Conservation (phyloP, 2,329 filamentous ascomycete genomes). For the Aspergillus piperis region DNA sequence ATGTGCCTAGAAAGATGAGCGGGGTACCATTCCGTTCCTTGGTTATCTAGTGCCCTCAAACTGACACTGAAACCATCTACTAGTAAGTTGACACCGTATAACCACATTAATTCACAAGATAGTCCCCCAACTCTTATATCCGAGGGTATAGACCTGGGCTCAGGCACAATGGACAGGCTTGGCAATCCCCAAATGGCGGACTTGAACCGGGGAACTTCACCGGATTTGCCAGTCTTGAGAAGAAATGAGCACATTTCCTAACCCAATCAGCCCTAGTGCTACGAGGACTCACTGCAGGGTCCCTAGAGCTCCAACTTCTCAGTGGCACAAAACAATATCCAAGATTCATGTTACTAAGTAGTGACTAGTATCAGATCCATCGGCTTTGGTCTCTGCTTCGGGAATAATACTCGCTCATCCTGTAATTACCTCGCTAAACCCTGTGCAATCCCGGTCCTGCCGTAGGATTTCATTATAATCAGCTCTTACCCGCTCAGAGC, state of each 20-base stretch:
- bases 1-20: no score
- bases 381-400: neutral
- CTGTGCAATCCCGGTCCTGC: neutral
- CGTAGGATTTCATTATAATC: no score
- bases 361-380: neutral
- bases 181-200: constrained; percentile 1
- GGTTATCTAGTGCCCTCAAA: no score
- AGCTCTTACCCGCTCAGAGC: neutral
- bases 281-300: neutral
- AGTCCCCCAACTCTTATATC: neutral
- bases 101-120: no score
- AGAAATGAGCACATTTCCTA: constrained; percentile 36
- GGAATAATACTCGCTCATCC: neutral
- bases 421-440: constrained; percentile 1
- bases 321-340: neutral
- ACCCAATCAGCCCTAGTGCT: constrained; percentile 15
- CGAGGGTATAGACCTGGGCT: neutral
- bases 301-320: neutral
- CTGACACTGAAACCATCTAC: no score
- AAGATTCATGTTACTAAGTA: no score
- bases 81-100: no score
- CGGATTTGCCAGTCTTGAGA: constrained; percentile 22
- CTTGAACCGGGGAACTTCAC: neutral
- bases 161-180: neutral
- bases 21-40: no score